Conservation (phyloP, 495 filamentous ascomycete genomes). For the Penicillium roqueforti region DNA sequence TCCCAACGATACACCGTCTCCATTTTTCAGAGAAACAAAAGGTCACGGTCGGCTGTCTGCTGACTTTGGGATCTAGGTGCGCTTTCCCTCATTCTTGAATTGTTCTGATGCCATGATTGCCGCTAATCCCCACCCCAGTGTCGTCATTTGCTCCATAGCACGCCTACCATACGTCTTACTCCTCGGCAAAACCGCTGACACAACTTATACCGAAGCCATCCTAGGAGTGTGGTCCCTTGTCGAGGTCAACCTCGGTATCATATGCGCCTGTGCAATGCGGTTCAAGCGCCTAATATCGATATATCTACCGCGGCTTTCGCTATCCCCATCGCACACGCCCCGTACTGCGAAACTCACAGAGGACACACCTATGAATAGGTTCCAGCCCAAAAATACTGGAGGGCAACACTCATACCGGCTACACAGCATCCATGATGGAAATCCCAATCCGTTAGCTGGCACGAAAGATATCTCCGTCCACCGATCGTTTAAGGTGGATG, state of each 20-base stretch:
- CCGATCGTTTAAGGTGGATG: slow-evolving; percentile 11
- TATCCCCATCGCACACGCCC: slow-evolving; percentile 14
- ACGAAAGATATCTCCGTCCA: slow-evolving; percentile 12
- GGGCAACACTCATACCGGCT: slow-evolving; percentile 16
- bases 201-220: slow-evolving; percentile 21
- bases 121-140: slow-evolving; percentile 4
- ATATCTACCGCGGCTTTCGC: slow-evolving; percentile 15
- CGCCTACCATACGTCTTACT: slow-evolving; percentile 21
- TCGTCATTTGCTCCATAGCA: slow-evolving; percentile 22
- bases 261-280: slow-evolving; percentile 75
- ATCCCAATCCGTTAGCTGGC: not conserved
- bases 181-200: slow-evolving; percentile 11
- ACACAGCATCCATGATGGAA: slow-evolving; percentile 13
- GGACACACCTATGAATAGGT: not conserved
- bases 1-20: slow-evolving; percentile 17
- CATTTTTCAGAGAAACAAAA: slow-evolving; percentile 20
- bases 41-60: slow-evolving; percentile 13
- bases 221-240: slow-evolving; percentile 71
- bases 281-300: slow-evolving; percentile 59
- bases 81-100: not conserved
- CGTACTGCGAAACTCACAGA: not conserved
- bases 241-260: slow-evolving; percentile 77
- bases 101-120: too few species aligned
- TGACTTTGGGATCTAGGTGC: slow-evolving; percentile 21
- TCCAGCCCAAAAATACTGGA: slow-evolving; percentile 6